Conservation (phyloP, 2,329 filamentous ascomycete genomes). For the Huntiella abstrusa region DNA sequence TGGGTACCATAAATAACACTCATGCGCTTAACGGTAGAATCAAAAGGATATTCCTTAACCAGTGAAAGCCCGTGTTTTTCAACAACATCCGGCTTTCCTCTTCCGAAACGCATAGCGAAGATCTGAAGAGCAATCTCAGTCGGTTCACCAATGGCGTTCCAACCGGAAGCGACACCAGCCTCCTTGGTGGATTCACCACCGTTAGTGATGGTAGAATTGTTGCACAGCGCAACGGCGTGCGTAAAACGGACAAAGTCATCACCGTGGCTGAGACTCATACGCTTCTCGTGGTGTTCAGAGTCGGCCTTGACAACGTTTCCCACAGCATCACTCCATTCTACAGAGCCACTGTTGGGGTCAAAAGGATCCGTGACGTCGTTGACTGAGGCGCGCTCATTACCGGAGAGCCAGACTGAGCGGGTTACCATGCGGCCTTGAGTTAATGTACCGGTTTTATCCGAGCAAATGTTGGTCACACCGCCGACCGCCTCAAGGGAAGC, state of each 20-base stretch:
- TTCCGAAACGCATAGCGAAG: slow-evolving; percentile 49
- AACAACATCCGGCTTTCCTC: slow-evolving; percentile 25
- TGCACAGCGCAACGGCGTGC: slow-evolving; percentile 40
- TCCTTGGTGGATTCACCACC: slow-evolving; percentile 15
- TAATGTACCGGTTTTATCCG: slow-evolving; percentile 51
- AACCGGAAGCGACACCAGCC: slow-evolving; percentile 18
- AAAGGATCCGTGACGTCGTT: slow-evolving; percentile 38
- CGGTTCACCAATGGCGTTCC: slow-evolving; percentile 45
- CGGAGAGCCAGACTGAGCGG: slow-evolving; percentile 40
- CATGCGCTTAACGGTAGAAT: slow-evolving; percentile 58
- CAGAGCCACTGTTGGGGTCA: slow-evolving; percentile 38
- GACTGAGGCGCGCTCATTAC: slow-evolving; percentile 32
- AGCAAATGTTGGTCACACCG: slow-evolving; percentile 52
- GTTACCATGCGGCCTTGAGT: slow-evolving; percentile 50
- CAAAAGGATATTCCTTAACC: slow-evolving; percentile 51
- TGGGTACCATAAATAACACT: slow-evolving; percentile 41
- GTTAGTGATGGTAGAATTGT: slow-evolving; percentile 33
- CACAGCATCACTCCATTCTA: slow-evolving; percentile 23
- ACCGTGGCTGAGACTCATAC: slow-evolving; percentile 11
- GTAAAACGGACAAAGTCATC: slow-evolving; percentile 28
- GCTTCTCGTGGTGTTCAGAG: slow-evolving; percentile 11
- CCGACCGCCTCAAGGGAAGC: slow-evolving; percentile 47
- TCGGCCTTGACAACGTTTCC: slow-evolving; percentile 12
- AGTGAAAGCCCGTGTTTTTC: slow-evolving; percentile 24
- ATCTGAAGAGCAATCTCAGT: slow-evolving; percentile 60